These are phyloP conservation scores for Penicillium sumatraense DNA, from an alignment of 2,329 filamentous ascomycete species.

Conservation along the genomic window DNA sequence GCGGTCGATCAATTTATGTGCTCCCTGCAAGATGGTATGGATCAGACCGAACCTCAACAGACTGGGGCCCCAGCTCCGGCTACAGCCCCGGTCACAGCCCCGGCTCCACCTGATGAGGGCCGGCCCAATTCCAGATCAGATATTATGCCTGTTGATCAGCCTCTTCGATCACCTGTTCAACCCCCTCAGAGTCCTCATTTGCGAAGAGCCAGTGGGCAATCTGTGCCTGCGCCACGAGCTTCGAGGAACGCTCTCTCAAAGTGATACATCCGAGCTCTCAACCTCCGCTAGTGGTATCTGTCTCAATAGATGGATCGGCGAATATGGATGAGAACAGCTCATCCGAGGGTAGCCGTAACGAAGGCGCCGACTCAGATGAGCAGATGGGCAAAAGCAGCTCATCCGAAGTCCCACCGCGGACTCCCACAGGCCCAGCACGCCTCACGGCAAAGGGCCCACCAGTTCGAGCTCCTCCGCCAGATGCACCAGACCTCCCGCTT, in stretches of 20 bases:
- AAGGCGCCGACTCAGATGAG: not conserved
- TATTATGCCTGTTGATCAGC: not conserved
- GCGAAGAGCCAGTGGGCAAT: not conserved
- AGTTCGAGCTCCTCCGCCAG: not conserved
- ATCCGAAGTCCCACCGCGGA: not conserved
- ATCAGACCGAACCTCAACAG: not conserved
- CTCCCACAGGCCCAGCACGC: not conserved
- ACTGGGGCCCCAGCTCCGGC: no score
- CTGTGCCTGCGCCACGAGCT: not conserved
- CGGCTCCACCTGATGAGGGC: not conserved
- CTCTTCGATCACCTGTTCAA: not conserved
- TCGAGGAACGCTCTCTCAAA: not conserved
- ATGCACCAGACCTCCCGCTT: slow-evolving; percentile 5
- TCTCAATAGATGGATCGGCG: not conserved
- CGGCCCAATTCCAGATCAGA: not conserved
- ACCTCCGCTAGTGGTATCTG: no score
- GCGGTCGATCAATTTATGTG: not conserved
- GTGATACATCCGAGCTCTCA: not conserved
- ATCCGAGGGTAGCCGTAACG: not conserved
- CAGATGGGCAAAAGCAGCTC: not conserved
- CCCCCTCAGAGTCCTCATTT: not conserved
- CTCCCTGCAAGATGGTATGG: not conserved
- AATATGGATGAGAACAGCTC: not conserved
- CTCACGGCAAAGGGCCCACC: not conserved
- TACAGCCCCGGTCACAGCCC: no score